These are phyloP conservation scores for Mycena rosella DNA, from an alignment of 768 basidiomycete genomes.

Conservation along the genomic window DNA sequence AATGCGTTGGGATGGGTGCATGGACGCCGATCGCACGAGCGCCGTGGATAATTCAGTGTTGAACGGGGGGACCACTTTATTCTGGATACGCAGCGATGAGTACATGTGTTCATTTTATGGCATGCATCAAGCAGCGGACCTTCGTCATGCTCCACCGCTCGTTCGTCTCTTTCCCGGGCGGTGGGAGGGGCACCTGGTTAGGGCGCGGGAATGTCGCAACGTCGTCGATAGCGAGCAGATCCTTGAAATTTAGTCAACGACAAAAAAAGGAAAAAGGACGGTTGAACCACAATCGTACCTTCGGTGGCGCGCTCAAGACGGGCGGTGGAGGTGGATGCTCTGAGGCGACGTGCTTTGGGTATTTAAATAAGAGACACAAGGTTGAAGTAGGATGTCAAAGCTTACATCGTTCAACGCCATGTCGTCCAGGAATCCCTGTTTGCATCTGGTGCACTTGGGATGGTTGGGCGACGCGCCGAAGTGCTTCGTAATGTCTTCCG, in stretches of 20 bases:
- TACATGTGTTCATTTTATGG: background rate
- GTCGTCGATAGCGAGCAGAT: constrained; percentile 1
- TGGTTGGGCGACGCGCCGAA: constrained; percentile 57
- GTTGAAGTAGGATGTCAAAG: background rate
- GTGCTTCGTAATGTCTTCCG: constrained; percentile 53
- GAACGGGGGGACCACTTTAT: background rate
- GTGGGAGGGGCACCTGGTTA: background rate
- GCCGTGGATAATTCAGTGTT: background rate
- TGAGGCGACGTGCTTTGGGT: background rate
- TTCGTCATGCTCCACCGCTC: background rate
- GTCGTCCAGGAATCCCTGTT: constrained; percentile 56
- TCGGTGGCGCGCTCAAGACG: background rate
- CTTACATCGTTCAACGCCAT: constrained; percentile 10
- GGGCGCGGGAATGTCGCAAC: background rate
- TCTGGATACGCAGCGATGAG: background rate
- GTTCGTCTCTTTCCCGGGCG: background rate
- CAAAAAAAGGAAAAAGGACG: no score
- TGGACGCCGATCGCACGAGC: background rate
- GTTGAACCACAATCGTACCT: background rate
- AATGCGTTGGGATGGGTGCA: no score
- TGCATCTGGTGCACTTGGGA: constrained; percentile 59
- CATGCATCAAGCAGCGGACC: background rate
- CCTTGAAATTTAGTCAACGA: background rate
- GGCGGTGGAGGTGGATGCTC: background rate
- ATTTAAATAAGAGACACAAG: background rate